A percentile compares a stretch with the other conserved stretches of the same genome.
These are phyloP conservation scores for Fonsecaea multimorphosa DNA, from an alignment of 2,329 filamentous ascomycete genomes.

Conservation along the genomic window DNA sequence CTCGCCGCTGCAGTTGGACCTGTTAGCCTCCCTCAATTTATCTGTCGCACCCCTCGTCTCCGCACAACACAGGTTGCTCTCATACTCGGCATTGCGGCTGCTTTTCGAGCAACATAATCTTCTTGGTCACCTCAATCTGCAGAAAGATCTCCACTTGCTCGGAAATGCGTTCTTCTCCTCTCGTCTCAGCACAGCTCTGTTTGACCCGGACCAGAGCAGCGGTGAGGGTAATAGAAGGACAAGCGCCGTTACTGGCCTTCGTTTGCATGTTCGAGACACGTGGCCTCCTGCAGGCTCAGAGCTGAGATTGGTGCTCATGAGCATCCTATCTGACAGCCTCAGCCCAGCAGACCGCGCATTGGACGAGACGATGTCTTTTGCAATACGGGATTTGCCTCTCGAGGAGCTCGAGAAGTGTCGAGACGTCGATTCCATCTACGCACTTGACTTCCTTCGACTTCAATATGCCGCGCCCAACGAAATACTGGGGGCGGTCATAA, in stretches of 20 bases:
- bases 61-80: slow-evolving; percentile 77
- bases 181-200: slow-evolving; percentile 79
- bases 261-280: slow-evolving; percentile 76
- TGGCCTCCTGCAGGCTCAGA: slow-evolving; percentile 97
- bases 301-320: slow-evolving; percentile 85
- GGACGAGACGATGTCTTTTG: slow-evolving; percentile 60
- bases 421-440: slow-evolving; percentile 80
- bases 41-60: slow-evolving; percentile 77
- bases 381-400: slow-evolving; percentile 77
- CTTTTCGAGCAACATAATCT: slow-evolving; percentile 78
- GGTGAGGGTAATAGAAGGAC: slow-evolving; percentile 74
- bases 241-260: slow-evolving; percentile 78
- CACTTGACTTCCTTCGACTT: slow-evolving; percentile 89
- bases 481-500: slow-evolving; percentile 75
- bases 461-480: slow-evolving; percentile 76
- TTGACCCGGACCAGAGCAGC: slow-evolving; percentile 79
- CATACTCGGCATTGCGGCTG: slow-evolving; percentile 74
- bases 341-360: slow-evolving; percentile 10
- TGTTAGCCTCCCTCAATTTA: slow-evolving; percentile 54
- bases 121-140: slow-evolving; percentile 72
- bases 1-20: slow-evolving; percentile 25
- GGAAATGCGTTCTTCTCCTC: slow-evolving; percentile 84
- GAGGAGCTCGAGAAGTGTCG: slow-evolving; percentile 83
- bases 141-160: slow-evolving; percentile 81
- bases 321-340: slow-evolving; percentile 79